phyloP scores from a whole-genome alignment of 116 monocot species.

The Iris pallida region DNA sequence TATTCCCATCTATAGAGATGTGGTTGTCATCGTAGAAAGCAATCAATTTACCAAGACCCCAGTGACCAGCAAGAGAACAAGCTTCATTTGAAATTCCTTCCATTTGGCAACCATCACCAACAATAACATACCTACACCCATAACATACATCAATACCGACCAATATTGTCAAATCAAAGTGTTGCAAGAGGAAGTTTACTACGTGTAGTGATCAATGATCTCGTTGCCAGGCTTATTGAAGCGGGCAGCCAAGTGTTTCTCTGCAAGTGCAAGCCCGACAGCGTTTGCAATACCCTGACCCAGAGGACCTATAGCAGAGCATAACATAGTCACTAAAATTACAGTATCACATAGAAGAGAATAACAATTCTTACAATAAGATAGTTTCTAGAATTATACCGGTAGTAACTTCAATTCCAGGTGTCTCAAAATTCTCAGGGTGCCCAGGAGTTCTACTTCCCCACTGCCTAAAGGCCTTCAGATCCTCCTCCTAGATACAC shows the following conservation, averaged over 20 bases:
- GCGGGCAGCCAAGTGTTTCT: slow-evolving; percentile 88
- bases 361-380: too few species aligned
- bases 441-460: slow-evolving; percentile 60
- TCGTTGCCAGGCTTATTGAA: slow-evolving; percentile 87
- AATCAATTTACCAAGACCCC: slow-evolving; percentile 16
- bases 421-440: slow-evolving; percentile 63
- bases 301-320: slow-evolving; percentile 56
- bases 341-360: too few species aligned
- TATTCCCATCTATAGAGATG: slow-evolving; percentile 30
- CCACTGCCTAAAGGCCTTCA: slow-evolving; percentile 67
- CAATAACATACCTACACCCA: slow-evolving; percentile 54
- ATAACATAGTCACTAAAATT: too few species aligned
- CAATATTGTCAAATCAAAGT: background rate
- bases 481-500: slow-evolving; percentile 41
- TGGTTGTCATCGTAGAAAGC: slow-evolving; percentile 72
- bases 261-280: slow-evolving; percentile 84
- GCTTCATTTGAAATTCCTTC: slow-evolving; percentile 67
- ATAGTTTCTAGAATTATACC: slow-evolving; percentile 26
- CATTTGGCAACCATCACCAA: slow-evolving; percentile 95
- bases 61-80: slow-evolving; percentile 17
- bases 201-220: slow-evolving; percentile 97
- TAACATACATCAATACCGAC: background rate
- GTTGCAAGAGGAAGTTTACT: background rate
- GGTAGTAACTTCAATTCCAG: slow-evolving; percentile 63
- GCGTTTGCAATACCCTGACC: slow-evolving; percentile 92